Evolutionary conservation across 306 rosid genomes (phyloP).

Genomic region (Carpinus viminea): DNA sequence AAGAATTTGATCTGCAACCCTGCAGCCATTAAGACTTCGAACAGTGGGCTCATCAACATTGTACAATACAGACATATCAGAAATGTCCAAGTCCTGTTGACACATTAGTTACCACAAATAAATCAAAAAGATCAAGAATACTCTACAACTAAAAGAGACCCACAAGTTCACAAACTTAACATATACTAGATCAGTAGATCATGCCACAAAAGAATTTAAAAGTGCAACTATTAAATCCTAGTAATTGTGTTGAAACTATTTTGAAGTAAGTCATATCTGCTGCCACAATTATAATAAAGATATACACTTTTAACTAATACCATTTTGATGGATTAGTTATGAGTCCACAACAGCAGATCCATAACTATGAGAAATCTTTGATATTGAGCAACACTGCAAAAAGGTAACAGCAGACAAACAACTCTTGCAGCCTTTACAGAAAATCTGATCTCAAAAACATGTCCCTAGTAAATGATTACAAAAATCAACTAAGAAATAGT

Average conservation of each 20-base stretch:
- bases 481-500: neutral
- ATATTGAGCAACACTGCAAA: neutral
- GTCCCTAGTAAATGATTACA: neutral
- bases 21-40: conserved; percentile 92
- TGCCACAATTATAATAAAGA: neutral
- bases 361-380: neutral
- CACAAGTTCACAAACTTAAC: neutral
- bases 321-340: neutral
- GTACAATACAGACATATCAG: conserved; percentile 59
- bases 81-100: conserved; percentile 80
- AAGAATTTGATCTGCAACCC: conserved; percentile 98
- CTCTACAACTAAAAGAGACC: neutral
- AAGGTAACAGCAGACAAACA: neutral
- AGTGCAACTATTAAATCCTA: neutral
- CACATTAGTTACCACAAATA: conserved; percentile 20
- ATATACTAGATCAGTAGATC: neutral
- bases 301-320: neutral
- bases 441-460: neutral
- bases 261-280: neutral
- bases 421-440: neutral
- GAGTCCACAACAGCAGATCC: neutral
- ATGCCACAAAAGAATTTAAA: neutral
- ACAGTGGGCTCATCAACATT: conserved; percentile 91
- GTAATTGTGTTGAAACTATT: neutral
- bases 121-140: conserved; percentile 16